A percentile compares a stretch with the other conserved stretches of the same genome.
Conservation (phyloP, 2,329 filamentous ascomycete genomes). For the Phaeosphaeria sp. region DNA sequence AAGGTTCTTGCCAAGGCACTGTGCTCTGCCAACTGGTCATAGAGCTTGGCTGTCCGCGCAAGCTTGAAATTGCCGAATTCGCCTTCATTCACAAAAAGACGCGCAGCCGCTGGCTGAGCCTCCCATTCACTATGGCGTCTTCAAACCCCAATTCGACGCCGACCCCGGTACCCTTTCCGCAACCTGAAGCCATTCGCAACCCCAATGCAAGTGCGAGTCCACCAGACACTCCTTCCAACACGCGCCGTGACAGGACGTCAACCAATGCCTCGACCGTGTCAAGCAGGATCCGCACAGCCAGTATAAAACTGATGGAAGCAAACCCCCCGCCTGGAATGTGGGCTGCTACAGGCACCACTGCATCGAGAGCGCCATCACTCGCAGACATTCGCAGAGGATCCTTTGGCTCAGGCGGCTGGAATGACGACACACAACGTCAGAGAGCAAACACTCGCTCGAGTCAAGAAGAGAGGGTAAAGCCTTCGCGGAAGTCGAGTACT, state of each 20-base stretch:
- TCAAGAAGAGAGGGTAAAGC: slow-evolving; percentile 21
- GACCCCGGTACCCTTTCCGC: slow-evolving; percentile 38
- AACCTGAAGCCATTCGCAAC: slow-evolving; percentile 23
- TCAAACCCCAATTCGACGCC: slow-evolving; percentile 18
- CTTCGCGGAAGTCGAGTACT: slow-evolving; percentile 6
- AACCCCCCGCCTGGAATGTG: slow-evolving; percentile 51
- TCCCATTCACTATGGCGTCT: slow-evolving; percentile 24
- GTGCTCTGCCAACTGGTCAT: slow-evolving; percentile 14
- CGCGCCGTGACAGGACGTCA: slow-evolving; percentile 30
- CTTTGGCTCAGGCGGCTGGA: slow-evolving; percentile 44
- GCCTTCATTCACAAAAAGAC: slow-evolving; percentile 9
- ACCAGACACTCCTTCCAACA: slow-evolving; percentile 22
- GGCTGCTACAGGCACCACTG: slow-evolving; percentile 53
- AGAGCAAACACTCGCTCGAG: slow-evolving; percentile 34
- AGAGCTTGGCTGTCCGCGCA: slow-evolving; percentile 18
- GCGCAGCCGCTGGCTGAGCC: background rate
- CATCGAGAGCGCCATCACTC: slow-evolving; percentile 52
- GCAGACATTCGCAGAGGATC: slow-evolving; percentile 51
- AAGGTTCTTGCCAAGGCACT: slow-evolving; percentile 24
- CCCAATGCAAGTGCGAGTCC: slow-evolving; percentile 13
- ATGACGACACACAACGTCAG: slow-evolving; percentile 34
- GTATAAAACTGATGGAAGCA: slow-evolving; percentile 47
- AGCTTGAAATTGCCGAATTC: background rate
- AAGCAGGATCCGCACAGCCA: slow-evolving; percentile 42
- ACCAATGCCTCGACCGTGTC: slow-evolving; percentile 43